These are phyloP conservation scores for Botrytis paeoniae DNA, from an alignment of 2,329 filamentous ascomycete species.

Conservation along the genomic window DNA sequence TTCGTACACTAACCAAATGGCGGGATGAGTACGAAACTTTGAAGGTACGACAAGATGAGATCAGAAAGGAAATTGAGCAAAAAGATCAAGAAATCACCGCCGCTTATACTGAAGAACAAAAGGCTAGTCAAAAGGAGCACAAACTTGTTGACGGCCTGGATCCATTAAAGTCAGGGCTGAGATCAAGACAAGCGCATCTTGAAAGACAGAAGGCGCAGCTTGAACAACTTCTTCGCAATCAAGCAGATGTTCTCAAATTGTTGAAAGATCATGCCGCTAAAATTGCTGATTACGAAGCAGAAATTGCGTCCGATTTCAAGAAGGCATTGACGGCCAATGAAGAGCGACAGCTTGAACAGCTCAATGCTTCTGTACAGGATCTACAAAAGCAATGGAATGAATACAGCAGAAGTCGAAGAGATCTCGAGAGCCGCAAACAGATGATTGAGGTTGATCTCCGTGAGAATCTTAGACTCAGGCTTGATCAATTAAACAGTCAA, in stretches of 20 bases:
- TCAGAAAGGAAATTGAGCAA: constrained; percentile 67
- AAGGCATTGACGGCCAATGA: constrained; percentile 82
- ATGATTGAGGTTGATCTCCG: constrained; percentile 82
- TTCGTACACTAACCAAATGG: constrained; percentile 71
- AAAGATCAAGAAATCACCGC: constrained; percentile 87
- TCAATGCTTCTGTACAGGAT: constrained; percentile 67
- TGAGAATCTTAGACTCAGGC: constrained; percentile 81
- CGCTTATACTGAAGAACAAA: constrained; percentile 80
- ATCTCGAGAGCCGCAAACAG: constrained; percentile 77
- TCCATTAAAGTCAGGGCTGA: constrained; percentile 73
- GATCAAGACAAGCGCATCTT: constrained; percentile 70
- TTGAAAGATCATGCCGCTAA: constrained; percentile 75
- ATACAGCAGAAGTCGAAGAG: constrained; percentile 67
- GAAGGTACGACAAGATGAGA: constrained; percentile 59
- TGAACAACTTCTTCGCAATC: constrained; percentile 62
- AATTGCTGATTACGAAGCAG: constrained; percentile 72
- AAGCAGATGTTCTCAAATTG: constrained; percentile 69
- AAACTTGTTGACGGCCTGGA: constrained; percentile 81
- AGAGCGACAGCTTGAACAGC: constrained; percentile 71
- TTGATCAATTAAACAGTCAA: constrained; percentile 79
- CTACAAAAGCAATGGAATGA: constrained; percentile 75
- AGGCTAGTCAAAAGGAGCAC: constrained; percentile 72
- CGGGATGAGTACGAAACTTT: constrained; percentile 71
- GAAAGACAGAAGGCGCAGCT: constrained; percentile 71
- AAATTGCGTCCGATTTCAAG: constrained; percentile 84